Base-by-base conservation (phyloP, 805 yeast species). In the Candida insectalens region DNA sequence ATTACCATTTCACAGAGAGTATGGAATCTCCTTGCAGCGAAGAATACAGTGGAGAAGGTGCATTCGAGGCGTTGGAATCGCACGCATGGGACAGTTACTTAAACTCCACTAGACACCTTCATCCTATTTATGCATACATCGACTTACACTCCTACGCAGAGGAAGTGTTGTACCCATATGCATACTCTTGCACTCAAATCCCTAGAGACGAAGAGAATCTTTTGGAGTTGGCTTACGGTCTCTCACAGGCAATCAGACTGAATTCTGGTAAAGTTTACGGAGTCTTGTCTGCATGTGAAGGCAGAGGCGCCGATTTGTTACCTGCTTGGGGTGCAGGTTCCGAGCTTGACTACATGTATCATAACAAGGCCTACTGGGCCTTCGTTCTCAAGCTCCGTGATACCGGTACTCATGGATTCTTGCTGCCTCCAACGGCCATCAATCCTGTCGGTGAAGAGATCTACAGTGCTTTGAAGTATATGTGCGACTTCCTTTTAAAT, bases 71-170 rank as follows among this genome's bases (percentile, higher is more conserved):
- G 6, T 50, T 71, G 17, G 87, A 79, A 43, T 69, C 78, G 16
- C 55, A 58, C 19, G 57, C 64, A 9, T 64, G 74, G 65, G 62
- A 67, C 37, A 50, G 51, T 4, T 71, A 68, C 40, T 50, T 74
- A 41, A 68, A 67, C 44, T 44, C 50, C 22, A 72, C 78, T 25
- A 67, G 63, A 38, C 55, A 57, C 21, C 65, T 70, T 39, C 82
- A 79, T 48, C 67, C 70, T 25, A 70, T 83, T 23, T 71, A 72
- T 51, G 95, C 94, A 1, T 85, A 74, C 51, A 60, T 85, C 27
- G 95, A 87, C 53, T 66, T 83, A 44, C 94, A 83, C 50, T 81
- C 94, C 2, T 85, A 85, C 52, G 73, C 94, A 1, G 89, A 84
- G 53, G 89, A 83, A 44, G 70, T 85, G 19, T 60, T 84, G 19